Evolutionary conservation across 2,329 filamentous ascomycete genomes (phyloP).

Genomic region (Coniochaeta prunicola): DNA sequence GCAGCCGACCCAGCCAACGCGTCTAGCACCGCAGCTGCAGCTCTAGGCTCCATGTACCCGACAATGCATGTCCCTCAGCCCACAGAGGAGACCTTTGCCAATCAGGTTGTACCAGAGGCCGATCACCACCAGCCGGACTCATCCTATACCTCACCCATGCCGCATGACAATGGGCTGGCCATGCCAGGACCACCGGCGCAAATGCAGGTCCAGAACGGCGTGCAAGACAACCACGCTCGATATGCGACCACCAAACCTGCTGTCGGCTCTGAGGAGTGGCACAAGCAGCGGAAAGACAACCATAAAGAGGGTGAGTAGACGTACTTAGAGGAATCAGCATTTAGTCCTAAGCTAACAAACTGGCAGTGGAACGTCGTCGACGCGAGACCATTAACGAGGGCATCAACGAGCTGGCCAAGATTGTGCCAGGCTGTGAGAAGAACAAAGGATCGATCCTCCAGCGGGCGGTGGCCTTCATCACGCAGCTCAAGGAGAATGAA

Average conservation of each 20-base stretch:
- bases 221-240: conserved; percentile 18
- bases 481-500: conserved; percentile 89
- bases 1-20: conserved; percentile 43
- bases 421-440: conserved; percentile 96
- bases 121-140: conserved; percentile 26
- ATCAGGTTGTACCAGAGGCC: conserved; percentile 34
- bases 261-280: conserved; percentile 97
- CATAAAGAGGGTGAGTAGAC: conserved; percentile 82
- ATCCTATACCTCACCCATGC: conserved; percentile 21
- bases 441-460: conserved; percentile 97
- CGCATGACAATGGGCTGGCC: conserved; percentile 11
- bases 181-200: conserved; percentile 11
- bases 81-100: conserved; percentile 53
- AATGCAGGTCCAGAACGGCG: conserved; percentile 30
- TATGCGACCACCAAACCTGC: conserved; percentile 61
- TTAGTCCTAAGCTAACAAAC: neutral
- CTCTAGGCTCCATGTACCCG: conserved; percentile 50
- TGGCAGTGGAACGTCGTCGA: conserved; percentile 82
- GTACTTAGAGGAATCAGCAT: neutral
- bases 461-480: conserved; percentile 89
- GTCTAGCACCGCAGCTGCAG: conserved; percentile 53
- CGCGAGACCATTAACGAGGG: conserved; percentile 98
- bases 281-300: conserved; percentile 93
- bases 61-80: conserved; percentile 50
- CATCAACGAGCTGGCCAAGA: conserved; percentile 96